A percentile compares a stretch with the other conserved stretches of the same genome.
Evolutionary conservation across 2,329 filamentous ascomycete genomes (phyloP).

Genomic region (Septoria linicola): DNA sequence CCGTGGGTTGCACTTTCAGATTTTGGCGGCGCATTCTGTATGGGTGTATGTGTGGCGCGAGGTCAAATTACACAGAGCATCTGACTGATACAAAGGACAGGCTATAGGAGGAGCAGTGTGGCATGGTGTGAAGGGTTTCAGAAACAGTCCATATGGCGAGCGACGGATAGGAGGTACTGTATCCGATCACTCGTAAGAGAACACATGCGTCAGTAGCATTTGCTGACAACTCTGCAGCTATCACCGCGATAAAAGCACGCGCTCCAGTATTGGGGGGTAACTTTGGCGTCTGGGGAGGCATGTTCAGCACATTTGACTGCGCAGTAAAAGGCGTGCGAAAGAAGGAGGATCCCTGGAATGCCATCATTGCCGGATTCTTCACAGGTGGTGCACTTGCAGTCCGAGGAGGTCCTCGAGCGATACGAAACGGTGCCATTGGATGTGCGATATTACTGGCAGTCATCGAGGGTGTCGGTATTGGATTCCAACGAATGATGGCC

Average conservation of each 20-base stretch:
- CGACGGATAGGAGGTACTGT: conserved; percentile 74
- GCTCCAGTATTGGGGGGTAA: conserved; percentile 95
- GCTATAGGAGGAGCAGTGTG: conserved; percentile 65
- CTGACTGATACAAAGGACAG: conserved; percentile 20
- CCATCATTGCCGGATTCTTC: conserved; percentile 96
- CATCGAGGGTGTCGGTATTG: conserved; percentile 96
- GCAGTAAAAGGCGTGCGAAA: conserved; percentile 82
- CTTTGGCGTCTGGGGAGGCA: conserved; percentile 95
- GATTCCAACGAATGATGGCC: conserved; percentile 91
- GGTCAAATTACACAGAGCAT: neutral
- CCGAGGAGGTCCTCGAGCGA: conserved; percentile 85
- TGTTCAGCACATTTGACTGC: conserved; percentile 96
- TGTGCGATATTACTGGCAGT: conserved; percentile 92
- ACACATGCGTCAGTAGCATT: conserved; percentile 4
- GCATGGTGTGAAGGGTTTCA: conserved; percentile 83
- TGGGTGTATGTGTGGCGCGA: conserved; percentile 69
- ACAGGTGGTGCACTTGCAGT: conserved; percentile 90
- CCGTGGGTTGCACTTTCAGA: conserved; percentile 96
- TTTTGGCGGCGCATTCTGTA: conserved; percentile 94
- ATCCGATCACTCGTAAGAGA: neutral
- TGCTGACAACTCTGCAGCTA: conserved; percentile 45
- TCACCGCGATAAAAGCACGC: conserved; percentile 96
- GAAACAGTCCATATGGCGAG: conserved; percentile 70
- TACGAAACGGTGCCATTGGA: conserved; percentile 92
- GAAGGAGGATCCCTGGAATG: conserved; percentile 98